These are phyloP conservation scores for Backusella tarrabulga DNA, from an alignment of 192 early-diverging fungal species.

Conservation along the genomic window DNA sequence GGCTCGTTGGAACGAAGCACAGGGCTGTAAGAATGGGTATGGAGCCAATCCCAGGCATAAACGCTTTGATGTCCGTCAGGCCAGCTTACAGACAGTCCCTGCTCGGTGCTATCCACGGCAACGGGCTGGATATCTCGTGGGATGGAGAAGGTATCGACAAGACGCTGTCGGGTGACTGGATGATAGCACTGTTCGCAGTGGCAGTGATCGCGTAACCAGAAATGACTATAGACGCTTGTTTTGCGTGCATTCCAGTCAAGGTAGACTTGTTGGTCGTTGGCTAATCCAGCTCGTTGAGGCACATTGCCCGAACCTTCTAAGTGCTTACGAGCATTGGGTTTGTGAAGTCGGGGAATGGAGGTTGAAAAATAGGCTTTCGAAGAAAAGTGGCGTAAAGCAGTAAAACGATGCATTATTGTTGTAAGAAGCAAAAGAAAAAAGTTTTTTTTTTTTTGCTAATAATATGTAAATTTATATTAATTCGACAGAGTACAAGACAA, in stretches of 20 bases:
- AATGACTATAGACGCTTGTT: slow-evolving; percentile 48
- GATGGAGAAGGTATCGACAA: slow-evolving; percentile 68
- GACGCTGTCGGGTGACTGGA: slow-evolving; percentile 69
- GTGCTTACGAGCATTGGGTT: slow-evolving; percentile 17
- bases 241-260: slow-evolving; percentile 31
- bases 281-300: slow-evolving; percentile 21
- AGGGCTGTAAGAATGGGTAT: slow-evolving; percentile 64
- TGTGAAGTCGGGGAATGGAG: not conserved
- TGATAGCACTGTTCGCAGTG: slow-evolving; percentile 77
- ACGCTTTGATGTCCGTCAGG: slow-evolving; percentile 59
- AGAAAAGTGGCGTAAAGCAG: not conserved
- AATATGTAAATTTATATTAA: too few relatives aligned
- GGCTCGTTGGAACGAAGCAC: slow-evolving; percentile 31
- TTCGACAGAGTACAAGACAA: too few relatives aligned
- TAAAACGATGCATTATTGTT: not conserved
- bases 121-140: slow-evolving; percentile 56
- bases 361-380: slow-evolving; percentile 12
- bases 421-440: not conserved
- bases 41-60: slow-evolving; percentile 63
- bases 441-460: too few relatives aligned
- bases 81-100: slow-evolving; percentile 50
- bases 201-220: slow-evolving; percentile 89
- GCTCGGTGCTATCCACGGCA: slow-evolving; percentile 33
- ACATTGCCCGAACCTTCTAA: slow-evolving; percentile 11
- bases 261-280: slow-evolving; percentile 29